phyloP scores from a whole-genome alignment of 345 rosid species.

The Aquilaria malaccensis region DNA sequence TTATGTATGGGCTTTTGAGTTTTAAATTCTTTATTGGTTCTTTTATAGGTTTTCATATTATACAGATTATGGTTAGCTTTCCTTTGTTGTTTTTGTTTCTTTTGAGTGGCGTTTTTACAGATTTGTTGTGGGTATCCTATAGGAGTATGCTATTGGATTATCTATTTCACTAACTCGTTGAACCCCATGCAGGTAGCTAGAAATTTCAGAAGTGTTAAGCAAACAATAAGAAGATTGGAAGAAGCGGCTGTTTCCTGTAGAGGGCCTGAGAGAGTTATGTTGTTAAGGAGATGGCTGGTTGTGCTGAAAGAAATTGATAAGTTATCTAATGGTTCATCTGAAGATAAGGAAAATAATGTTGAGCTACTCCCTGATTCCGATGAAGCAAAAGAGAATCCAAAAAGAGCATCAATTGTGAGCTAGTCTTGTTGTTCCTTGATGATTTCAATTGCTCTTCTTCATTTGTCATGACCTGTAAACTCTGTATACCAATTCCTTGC shows the following conservation, averaged over 20 bases:
- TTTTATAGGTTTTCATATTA: no score
- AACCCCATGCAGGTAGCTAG: constrained; percentile 44
- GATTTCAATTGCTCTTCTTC: neutral
- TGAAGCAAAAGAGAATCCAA: constrained; percentile 42
- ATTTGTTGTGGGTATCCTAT: neutral
- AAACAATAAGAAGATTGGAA: constrained; percentile 76
- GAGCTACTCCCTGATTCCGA: constrained; percentile 41
- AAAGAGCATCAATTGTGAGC: constrained; percentile 45
- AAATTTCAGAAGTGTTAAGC: constrained; percentile 53
- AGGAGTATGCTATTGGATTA: neutral
- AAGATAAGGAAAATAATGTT: constrained; percentile 32
- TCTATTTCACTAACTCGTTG: constrained; percentile 10
- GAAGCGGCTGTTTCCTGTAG: constrained; percentile 74
- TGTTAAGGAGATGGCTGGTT: constrained; percentile 70
- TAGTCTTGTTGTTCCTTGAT: neutral
- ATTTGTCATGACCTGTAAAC: neutral
- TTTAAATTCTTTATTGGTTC: no score
- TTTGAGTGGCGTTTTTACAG: no score
- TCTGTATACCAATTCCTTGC: neutral
- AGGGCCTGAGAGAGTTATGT: constrained; percentile 67
- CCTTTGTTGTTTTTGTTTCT: no score
- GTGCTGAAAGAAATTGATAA: constrained; percentile 71
- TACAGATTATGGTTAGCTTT: no score
- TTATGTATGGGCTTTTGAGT: no score
- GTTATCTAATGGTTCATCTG: constrained; percentile 24